Conservation (phyloP, 352 stramenopile species). For the Pythium diclinum region DNA sequence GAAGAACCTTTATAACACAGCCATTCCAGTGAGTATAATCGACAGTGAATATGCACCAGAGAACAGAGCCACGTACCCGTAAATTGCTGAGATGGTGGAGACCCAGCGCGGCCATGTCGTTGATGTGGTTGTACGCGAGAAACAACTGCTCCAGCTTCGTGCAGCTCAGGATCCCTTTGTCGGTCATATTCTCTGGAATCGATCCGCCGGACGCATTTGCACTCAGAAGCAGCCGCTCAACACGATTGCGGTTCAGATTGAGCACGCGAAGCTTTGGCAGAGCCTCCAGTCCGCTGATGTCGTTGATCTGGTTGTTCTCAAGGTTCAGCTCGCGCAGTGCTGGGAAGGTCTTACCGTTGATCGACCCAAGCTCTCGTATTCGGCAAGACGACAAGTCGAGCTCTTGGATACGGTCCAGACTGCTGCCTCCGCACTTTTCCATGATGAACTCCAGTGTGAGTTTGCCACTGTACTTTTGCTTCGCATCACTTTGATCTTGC, state of each 20-base stretch:
- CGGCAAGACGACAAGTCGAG: conserved; percentile 75
- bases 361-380: conserved; percentile 61
- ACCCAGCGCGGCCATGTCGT: conserved; percentile 64
- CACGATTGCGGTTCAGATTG: conserved; percentile 76
- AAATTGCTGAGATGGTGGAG: conserved; percentile 65
- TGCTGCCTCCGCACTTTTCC: conserved; percentile 60
- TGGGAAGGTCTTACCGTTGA: conserved; percentile 57
- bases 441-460: conserved; percentile 81
- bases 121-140: conserved; percentile 78
- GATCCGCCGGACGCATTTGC: conserved; percentile 16
- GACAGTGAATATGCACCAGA: neutral
- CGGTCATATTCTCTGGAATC: conserved; percentile 31
- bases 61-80: conserved; percentile 35
- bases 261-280: conserved; percentile 60
- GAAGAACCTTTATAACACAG: conserved; percentile 39
- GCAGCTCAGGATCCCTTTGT: conserved; percentile 61
- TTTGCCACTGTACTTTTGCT: conserved; percentile 87
- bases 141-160: conserved; percentile 66
- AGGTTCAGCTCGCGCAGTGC: conserved; percentile 74
- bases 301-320: conserved; percentile 83
- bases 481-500: conserved; percentile 78
- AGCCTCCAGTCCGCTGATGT: conserved; percentile 61
- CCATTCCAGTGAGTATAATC: no score
- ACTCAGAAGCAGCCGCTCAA: conserved; percentile 46
- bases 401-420: conserved; percentile 60